Evolutionary conservation across 1,284 basidiomycete genomes (phyloP).

Genomic region (Mycena sp.): DNA sequence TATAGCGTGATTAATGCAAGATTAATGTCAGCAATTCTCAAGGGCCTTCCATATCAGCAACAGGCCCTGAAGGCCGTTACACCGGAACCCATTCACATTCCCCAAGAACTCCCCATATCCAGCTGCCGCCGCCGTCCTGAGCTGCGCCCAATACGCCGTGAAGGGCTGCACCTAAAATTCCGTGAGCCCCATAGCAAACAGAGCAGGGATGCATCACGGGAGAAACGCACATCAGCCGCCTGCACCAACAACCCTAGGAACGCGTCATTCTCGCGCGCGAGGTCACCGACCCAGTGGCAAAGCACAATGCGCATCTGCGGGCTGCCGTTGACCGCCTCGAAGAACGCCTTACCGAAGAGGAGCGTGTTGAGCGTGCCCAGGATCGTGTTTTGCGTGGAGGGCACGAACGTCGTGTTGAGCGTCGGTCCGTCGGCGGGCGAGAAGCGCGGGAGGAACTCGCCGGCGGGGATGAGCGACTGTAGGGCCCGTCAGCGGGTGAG

Average conservation of each 20-base stretch:
- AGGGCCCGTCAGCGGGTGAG: neutral
- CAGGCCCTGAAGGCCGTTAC: too few species aligned
- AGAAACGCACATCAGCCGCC: neutral
- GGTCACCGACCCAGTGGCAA: slow-evolving; percentile 11
- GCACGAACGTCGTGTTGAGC: neutral
- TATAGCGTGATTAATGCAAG: too few species aligned
- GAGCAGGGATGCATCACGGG: too few species aligned
- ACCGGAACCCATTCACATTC: neutral
- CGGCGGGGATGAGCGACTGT: neutral
- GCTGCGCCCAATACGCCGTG: neutral
- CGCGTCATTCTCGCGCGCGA: slow-evolving; percentile 3
- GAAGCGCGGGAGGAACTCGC: neutral
- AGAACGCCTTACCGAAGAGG: slow-evolving; percentile 3
- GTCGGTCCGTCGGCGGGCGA: neutral
- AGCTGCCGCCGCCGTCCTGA: neutral
- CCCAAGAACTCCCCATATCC: neutral
- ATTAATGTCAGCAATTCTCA: too few species aligned
- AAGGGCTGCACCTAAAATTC: neutral
- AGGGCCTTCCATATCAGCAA: too few species aligned
- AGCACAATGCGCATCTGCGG: neutral
- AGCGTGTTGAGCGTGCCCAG: slow-evolving; percentile 1
- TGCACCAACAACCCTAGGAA: neutral
- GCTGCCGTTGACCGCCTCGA: neutral
- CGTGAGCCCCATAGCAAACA: neutral
- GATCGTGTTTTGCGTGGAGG: slow-evolving; percentile 1